A percentile compares a stretch with the other conserved stretches of the same genome.
These are phyloP conservation scores for Boechera stricta DNA, from an alignment of 345 rosid genomes.

Conservation along the genomic window DNA sequence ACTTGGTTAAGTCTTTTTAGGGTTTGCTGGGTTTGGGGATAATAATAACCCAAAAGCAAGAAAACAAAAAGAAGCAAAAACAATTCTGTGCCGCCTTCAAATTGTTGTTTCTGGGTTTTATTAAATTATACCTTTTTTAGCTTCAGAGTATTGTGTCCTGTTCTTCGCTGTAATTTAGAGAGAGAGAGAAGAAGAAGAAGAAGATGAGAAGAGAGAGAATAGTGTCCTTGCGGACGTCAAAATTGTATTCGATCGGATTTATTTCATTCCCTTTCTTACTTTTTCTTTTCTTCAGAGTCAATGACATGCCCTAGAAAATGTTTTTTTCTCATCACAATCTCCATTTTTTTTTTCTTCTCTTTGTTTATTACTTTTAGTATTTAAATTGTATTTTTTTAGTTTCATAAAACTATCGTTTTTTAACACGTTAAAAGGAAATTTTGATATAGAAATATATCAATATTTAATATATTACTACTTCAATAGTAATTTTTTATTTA, in stretches of 20 bases:
- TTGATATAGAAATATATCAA: too few relatives aligned
- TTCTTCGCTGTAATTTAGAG: conserved; percentile 65
- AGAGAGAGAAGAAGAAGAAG: conserved; percentile 17
- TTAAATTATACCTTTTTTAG: conserved; percentile 26
- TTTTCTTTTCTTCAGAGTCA: conserved; percentile 55
- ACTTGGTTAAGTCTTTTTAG: conserved; percentile 38
- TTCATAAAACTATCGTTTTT: too few relatives aligned
- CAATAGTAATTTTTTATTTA: too few relatives aligned
- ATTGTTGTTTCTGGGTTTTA: conserved; percentile 28
- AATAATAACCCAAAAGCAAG: not conserved
- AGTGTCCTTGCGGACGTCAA: conserved; percentile 98
- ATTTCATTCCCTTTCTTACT: conserved; percentile 55
- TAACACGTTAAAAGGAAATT: too few relatives aligned
- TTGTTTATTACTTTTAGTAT: not conserved
- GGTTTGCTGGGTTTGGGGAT: conserved; percentile 39
- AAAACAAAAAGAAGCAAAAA: conserved; percentile 29
- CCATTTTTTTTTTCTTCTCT: not conserved
- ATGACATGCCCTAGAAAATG: conserved; percentile 41
- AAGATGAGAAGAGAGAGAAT: conserved; percentile 25
- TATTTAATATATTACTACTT: too few relatives aligned
- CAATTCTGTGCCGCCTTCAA: conserved; percentile 38
- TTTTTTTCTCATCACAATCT: not conserved
- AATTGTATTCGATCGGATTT: conserved; percentile 72
- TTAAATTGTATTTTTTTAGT: too few relatives aligned
- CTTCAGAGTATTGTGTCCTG: conserved; percentile 51